These are phyloP conservation scores for Verticillium nubilum DNA, from an alignment of 2,329 filamentous ascomycete genomes.

Conservation along the genomic window DNA sequence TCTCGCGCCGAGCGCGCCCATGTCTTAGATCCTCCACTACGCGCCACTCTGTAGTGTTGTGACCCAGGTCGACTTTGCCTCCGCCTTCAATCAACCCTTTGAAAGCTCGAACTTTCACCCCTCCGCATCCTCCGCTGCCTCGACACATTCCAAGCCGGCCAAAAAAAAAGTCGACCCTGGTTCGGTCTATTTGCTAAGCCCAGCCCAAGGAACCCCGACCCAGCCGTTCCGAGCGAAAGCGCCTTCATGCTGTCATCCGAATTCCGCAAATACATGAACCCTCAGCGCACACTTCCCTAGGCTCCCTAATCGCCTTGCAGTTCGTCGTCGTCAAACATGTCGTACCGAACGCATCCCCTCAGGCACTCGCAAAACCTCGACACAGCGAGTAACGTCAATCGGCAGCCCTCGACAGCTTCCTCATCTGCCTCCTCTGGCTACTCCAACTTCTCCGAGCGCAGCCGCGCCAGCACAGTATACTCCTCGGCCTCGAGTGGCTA, in stretches of 20 bases:
- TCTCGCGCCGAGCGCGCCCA: conserved; percentile 5
- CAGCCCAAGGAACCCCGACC: not conserved
- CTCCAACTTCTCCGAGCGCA: conserved; percentile 55
- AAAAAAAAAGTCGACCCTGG: conserved; percentile 1
- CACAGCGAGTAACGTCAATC: conserved; percentile 37
- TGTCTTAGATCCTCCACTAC: conserved; percentile 8
- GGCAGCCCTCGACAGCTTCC: conserved; percentile 65
- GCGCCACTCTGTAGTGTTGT: not conserved
- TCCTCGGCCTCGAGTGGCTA: conserved; percentile 65
- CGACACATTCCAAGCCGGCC: not conserved
- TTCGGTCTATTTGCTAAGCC: not conserved
- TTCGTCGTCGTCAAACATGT: conserved; percentile 35
- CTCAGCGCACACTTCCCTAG: conserved; percentile 16
- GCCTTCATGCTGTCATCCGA: conserved; percentile 21
- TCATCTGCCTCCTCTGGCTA: conserved; percentile 67
- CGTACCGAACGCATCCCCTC: conserved; percentile 52
- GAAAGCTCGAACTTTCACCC: not conserved
- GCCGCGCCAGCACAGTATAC: conserved; percentile 63
- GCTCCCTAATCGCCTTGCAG: conserved; percentile 1
- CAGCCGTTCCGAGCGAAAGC: conserved; percentile 2
- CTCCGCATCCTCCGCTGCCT: not conserved
- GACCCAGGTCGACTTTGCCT: not conserved
- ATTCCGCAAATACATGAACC: conserved; percentile 13
- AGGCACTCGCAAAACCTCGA: conserved; percentile 51
- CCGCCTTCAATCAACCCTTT: not conserved